Evolutionary conservation across 2,329 filamentous ascomycete species (phyloP), one percentile per base, ranked within the genome.

Genomic region (Xylaria sp.): DNA sequence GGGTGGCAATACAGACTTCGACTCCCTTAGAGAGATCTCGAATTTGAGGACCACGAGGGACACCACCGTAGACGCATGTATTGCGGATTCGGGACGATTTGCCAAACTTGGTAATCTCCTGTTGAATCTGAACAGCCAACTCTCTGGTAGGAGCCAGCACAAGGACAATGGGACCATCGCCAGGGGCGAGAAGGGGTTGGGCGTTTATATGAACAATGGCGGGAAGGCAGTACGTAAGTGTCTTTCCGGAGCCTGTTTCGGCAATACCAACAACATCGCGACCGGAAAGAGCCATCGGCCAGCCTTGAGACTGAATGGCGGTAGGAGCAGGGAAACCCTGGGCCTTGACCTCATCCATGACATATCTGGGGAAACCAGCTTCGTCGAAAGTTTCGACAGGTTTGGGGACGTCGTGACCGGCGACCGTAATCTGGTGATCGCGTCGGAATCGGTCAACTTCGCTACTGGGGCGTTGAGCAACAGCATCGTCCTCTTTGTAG

Each of bases 181-280:
- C 96, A 47, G 93, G 95, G 29, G 94, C 93, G 71, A 99, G 90
- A 53, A 99, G 92, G 75, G 96, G 96, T 83, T 99, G 96, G 57
- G 96, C 96, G 84, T 99, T 98, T 87, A 99, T 99, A 88, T 99
- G 96, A 70, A 99, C 96, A 75, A 99, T 99, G 65, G 96, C 93
- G 68, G 96, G 96, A 75, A 99, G 89, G 84, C 95, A 98, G 86
- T 99, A 99, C 62, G 94, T 98, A 74, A 99, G 88, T 4, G 96
- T 99, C 91, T 99, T 99, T 87, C 96, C 96, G 73, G 96, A 99
- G 81, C 96, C 96, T 68, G 96, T 99, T 87, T 99, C 96, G 77
- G 96, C 96, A 84, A 99, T 97, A 90, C 96, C 96, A 78, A 98
- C 95, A 69, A 98, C 95, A 81, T 99, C 96, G 76, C 96, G 95